Evolutionary conservation across 2,329 filamentous ascomycete genomes (phyloP).

Genomic region (Trichocomaceae sp.): DNA sequence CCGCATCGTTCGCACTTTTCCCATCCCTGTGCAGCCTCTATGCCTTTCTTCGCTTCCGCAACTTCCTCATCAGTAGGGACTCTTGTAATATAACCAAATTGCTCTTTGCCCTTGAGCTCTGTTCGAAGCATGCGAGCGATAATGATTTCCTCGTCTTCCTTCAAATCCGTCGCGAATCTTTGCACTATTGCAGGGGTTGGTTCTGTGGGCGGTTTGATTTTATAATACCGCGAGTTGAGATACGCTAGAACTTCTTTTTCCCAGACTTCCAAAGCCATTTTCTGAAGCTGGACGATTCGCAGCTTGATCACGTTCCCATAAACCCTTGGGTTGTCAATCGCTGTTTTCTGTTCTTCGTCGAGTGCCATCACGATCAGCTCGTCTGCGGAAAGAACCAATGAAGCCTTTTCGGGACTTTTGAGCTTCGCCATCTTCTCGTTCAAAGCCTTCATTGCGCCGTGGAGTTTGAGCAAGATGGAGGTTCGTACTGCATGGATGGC

Average conservation of each 20-base stretch:
- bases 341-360: conserved; percentile 69
- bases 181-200: conserved; percentile 37
- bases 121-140: conserved; percentile 59
- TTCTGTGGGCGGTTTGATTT: conserved; percentile 17
- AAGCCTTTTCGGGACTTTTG: conserved; percentile 25
- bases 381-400: conserved; percentile 34
- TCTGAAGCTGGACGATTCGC: conserved; percentile 66
- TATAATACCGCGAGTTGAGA: conserved; percentile 34
- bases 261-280: conserved; percentile 69
- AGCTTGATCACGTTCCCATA: conserved; percentile 83
- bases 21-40: conserved; percentile 64
- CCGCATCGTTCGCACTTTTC: conserved; percentile 85
- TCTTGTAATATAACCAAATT: conserved; percentile 67
- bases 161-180: conserved; percentile 63
- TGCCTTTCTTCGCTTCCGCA: conserved; percentile 56
- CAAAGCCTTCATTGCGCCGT: conserved; percentile 36
- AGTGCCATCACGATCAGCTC: conserved; percentile 42
- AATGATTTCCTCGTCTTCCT: conserved; percentile 58
- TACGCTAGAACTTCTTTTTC: conserved; percentile 51
- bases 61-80: conserved; percentile 63
- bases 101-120: conserved; percentile 56
- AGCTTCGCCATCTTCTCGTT: conserved; percentile 34
- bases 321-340: conserved; percentile 59
- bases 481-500: conserved; percentile 36
- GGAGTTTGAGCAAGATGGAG: conserved; percentile 39